These are phyloP conservation scores for Heimioporus sp. DNA, from an alignment of 768 basidiomycete species.

Conservation along the genomic window DNA sequence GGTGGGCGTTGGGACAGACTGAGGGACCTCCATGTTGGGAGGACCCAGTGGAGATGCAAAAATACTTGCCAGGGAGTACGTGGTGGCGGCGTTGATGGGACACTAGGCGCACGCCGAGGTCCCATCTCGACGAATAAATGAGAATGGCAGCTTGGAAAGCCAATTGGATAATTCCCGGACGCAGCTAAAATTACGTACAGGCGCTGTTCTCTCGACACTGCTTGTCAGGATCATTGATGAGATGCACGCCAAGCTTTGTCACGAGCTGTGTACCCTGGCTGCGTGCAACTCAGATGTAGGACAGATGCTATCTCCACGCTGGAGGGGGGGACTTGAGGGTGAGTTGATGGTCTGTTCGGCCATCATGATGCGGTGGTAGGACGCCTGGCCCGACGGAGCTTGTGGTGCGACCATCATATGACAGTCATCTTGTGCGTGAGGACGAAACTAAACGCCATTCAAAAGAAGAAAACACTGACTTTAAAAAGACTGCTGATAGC, in stretches of 20 bases:
- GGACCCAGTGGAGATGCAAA: conserved; percentile 1
- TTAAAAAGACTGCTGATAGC: too few relatives aligned
- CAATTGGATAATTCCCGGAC: conserved; percentile 3
- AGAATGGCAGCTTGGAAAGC: not conserved
- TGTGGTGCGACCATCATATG: too few relatives aligned
- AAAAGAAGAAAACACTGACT: too few relatives aligned
- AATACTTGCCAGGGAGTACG: not conserved
- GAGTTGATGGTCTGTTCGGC: too few relatives aligned
- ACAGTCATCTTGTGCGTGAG: too few relatives aligned
- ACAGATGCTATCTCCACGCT: conserved; percentile 5
- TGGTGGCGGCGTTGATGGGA: conserved; percentile 6
- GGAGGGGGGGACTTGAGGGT: too few relatives aligned
- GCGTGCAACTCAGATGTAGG: not conserved
- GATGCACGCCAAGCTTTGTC: not conserved
- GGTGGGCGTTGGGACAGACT: conserved; percentile 10
- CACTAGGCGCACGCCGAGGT: not conserved
- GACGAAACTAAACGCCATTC: too few relatives aligned
- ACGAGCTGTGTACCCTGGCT: not conserved
- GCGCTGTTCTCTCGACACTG: conserved; percentile 18
- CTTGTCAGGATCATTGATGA: conserved; percentile 17
- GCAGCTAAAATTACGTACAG: not conserved
- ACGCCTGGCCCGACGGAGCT: not conserved
- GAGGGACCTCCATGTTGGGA: not conserved
- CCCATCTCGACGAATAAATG: conserved; percentile 23
- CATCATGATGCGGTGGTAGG: too few relatives aligned